Conservation (phyloP, 371 early-diverging fungal genomes). For the Mortierella sp. region DNA sequence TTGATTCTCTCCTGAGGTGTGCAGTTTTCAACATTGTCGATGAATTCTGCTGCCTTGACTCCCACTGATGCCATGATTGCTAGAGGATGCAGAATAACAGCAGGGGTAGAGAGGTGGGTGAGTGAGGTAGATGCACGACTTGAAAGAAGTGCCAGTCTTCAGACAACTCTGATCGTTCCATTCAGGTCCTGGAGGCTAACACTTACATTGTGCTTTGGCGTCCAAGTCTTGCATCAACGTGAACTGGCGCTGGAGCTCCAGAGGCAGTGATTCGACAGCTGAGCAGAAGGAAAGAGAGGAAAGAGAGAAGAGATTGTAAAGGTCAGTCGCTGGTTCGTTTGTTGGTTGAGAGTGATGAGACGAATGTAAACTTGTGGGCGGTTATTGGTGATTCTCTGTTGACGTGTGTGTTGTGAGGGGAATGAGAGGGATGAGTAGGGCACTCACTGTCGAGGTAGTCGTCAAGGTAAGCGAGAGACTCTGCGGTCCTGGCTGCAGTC, state of each 20-base stretch:
- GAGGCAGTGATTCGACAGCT: slow-evolving; percentile 92
- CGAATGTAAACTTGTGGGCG: not conserved
- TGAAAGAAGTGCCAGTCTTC: not conserved
- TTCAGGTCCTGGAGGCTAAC: not conserved
- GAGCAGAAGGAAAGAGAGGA: slow-evolving; percentile 3
- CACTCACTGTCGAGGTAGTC: slow-evolving; percentile 90
- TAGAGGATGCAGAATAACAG: slow-evolving; percentile 23
- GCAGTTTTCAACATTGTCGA: slow-evolving; percentile 63
- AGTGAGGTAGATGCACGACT: not conserved
- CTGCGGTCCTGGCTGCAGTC: slow-evolving; percentile 46
- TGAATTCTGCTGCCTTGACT: slow-evolving; percentile 68
- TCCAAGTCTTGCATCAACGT: slow-evolving; percentile 93
- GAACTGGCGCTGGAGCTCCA: slow-evolving; percentile 91
- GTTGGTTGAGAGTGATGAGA: not conserved
- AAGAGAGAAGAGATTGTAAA: not conserved
- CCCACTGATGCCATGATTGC: slow-evolving; percentile 75
- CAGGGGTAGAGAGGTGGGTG: not conserved
- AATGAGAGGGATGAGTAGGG: not conserved
- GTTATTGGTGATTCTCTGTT: not conserved
- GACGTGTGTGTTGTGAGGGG: not conserved
- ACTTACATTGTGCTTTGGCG: slow-evolving; percentile 83
- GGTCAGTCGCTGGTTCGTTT: not conserved
- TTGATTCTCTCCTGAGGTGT: slow-evolving; percentile 71
- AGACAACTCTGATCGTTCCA: not conserved
- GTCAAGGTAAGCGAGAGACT: slow-evolving; percentile 79